Conservation (phyloP, 1,284 basidiomycete genomes). For the Ustilago esculenta region DNA sequence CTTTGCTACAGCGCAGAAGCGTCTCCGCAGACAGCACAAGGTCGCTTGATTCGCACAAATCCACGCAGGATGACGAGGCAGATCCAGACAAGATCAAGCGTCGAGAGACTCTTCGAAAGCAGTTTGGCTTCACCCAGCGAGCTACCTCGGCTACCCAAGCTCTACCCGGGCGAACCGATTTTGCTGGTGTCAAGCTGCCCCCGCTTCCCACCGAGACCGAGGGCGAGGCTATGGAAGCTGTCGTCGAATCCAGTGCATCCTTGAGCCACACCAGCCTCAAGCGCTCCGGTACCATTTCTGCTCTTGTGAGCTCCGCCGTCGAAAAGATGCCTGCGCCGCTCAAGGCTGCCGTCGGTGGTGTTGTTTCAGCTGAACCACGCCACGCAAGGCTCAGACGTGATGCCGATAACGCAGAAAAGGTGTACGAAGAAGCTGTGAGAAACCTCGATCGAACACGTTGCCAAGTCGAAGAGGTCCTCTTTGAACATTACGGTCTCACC, state of each 20-base stretch:
- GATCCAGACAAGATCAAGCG: constrained; percentile 59
- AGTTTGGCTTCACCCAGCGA: constrained; percentile 61
- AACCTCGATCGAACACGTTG: constrained; percentile 58
- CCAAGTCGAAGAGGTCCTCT: constrained; percentile 56
- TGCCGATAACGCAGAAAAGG: constrained; percentile 56
- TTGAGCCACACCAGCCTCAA: constrained; percentile 28
- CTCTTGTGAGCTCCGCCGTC: constrained; percentile 56
- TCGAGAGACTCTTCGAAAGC: constrained; percentile 62
- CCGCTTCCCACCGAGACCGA: constrained; percentile 46
- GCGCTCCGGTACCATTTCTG: constrained; percentile 48
- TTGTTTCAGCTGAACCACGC: constrained; percentile 53
- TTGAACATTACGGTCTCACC: constrained; percentile 56
- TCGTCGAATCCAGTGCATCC: background rate
- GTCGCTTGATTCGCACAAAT: constrained; percentile 2
- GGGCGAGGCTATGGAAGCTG: constrained; percentile 16
- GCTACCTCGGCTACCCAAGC: constrained; percentile 23
- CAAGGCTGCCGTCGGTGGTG: constrained; percentile 56
- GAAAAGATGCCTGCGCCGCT: constrained; percentile 55
- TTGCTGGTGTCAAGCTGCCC: constrained; percentile 41
- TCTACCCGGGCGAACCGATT: constrained; percentile 9
- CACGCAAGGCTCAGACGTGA: constrained; percentile 60
- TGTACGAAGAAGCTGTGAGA: constrained; percentile 55
- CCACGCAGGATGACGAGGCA: constrained; percentile 10
- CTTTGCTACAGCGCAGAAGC: constrained; percentile 13
- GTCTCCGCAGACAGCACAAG: constrained; percentile 28